Conservation (phyloP, 306 rosid genomes). For the Crotalaria pallida region DNA sequence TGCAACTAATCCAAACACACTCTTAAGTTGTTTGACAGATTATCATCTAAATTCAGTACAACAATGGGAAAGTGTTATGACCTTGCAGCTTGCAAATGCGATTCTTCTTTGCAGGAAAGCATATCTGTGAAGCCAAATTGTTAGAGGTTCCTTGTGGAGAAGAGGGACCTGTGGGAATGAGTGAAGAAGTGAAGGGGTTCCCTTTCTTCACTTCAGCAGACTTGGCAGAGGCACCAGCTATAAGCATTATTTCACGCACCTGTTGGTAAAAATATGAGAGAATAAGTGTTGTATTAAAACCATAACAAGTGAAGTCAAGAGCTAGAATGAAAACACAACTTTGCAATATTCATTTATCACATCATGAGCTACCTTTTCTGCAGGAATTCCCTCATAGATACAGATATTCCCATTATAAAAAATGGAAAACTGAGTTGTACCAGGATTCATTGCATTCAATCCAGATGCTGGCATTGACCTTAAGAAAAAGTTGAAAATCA, state of each 20-base stretch:
- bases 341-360: not conserved
- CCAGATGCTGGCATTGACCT: slow-evolving; percentile 42
- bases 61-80: slow-evolving; percentile 16
- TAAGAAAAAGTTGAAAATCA: slow-evolving; percentile 3
- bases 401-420: slow-evolving; percentile 50
- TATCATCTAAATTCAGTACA: not conserved
- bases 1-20: no score
- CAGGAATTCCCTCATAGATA: slow-evolving; percentile 57
- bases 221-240: slow-evolving; percentile 51
- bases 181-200: slow-evolving; percentile 41
- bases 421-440: slow-evolving; percentile 44
- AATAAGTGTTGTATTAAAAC: not conserved
- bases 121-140: slow-evolving; percentile 36
- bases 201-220: slow-evolving; percentile 43
- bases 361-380: slow-evolving; percentile 42
- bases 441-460: not conserved
- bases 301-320: not conserved
- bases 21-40: not conserved
- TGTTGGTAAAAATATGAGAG: not conserved
- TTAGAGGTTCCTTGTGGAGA: slow-evolving; percentile 38
- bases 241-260: slow-evolving; percentile 52
- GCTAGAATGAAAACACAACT: not conserved
- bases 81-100: slow-evolving; percentile 62
- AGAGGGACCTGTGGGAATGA: slow-evolving; percentile 26
- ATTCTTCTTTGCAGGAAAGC: slow-evolving; percentile 47